These are phyloP conservation scores for Chamaenerion angustifolium DNA, from an alignment of 345 rosid genomes.

Conservation along the genomic window DNA sequence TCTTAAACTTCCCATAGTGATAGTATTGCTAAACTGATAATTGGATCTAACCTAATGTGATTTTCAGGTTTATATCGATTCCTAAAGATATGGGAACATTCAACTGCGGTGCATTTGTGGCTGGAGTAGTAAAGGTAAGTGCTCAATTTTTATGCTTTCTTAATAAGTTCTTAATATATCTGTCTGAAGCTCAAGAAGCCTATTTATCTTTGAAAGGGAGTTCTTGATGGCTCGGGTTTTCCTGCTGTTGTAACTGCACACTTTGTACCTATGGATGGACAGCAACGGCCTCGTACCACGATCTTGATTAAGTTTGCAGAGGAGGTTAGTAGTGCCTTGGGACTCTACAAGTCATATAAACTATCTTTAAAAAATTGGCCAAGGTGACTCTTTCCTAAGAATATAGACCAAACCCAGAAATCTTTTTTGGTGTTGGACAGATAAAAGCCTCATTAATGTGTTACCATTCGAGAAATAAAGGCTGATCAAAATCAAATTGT, in stretches of 20 bases:
- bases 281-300: constrained; percentile 92
- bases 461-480: too few relatives aligned
- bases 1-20: too few relatives aligned
- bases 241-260: constrained; percentile 97
- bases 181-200: constrained; percentile 8
- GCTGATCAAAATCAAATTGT: too few relatives aligned
- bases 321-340: constrained; percentile 40
- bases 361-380: background rate
- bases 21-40: background rate
- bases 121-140: constrained; percentile 88
- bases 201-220: constrained; percentile 46
- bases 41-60: background rate
- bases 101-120: constrained; percentile 99
- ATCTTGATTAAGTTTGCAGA: constrained; percentile 92
- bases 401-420: background rate
- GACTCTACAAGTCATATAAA: background rate
- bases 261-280: constrained; percentile 97
- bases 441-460: too few relatives aligned
- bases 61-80: constrained; percentile 70
- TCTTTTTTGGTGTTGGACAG: too few relatives aligned
- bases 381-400: background rate
- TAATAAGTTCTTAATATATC: background rate
- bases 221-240: constrained; percentile 81
- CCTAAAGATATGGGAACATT: constrained; percentile 99
- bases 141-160: background rate